These are phyloP conservation scores for Pharus latifolius DNA, from an alignment of 176 grass and related monocot genomes.

Conservation along the genomic window DNA sequence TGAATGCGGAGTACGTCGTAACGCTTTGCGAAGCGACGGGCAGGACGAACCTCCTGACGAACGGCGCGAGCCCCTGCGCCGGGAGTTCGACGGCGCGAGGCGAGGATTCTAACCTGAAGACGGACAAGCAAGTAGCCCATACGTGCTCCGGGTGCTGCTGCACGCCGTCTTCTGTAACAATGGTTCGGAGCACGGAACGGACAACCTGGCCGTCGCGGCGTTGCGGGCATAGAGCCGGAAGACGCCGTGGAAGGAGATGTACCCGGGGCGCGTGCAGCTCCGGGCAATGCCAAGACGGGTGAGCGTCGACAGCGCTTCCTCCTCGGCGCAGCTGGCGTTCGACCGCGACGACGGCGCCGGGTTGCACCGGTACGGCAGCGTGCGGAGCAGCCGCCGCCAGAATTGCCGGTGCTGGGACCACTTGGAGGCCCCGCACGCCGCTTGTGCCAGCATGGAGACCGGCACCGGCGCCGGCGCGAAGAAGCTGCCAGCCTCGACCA, in stretches of 20 bases:
- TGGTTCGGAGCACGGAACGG: not conserved
- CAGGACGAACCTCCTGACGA: conserved; percentile 11
- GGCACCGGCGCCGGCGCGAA: conserved; percentile 44
- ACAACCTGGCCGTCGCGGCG: not conserved
- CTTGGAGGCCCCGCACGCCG: not conserved
- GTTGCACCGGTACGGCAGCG: not conserved
- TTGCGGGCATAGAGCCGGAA: conserved; percentile 22
- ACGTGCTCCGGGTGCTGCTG: conserved; percentile 15
- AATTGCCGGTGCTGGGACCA: too few species aligned
- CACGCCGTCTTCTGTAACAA: not conserved
- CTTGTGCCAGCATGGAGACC: conserved; percentile 4
- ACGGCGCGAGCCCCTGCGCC: conserved; percentile 17
- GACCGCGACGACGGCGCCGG: not conserved
- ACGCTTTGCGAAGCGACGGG: conserved; percentile 19
- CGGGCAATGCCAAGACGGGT: conserved; percentile 20
- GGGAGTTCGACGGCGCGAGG: not conserved
- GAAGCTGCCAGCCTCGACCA: conserved; percentile 32
- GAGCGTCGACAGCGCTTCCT: conserved; percentile 16
- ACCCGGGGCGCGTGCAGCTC: not conserved
- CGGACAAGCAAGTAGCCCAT: conserved; percentile 49
- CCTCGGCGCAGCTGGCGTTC: not conserved
- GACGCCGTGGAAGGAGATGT: conserved; percentile 39
- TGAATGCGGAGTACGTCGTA: conserved; percentile 8
- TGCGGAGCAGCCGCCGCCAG: not conserved
- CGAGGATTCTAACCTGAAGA: conserved; percentile 28